phyloP scores from a whole-genome alignment of 176 grass and related monocot genomes.

The Phyllostachys edulis region DNA sequence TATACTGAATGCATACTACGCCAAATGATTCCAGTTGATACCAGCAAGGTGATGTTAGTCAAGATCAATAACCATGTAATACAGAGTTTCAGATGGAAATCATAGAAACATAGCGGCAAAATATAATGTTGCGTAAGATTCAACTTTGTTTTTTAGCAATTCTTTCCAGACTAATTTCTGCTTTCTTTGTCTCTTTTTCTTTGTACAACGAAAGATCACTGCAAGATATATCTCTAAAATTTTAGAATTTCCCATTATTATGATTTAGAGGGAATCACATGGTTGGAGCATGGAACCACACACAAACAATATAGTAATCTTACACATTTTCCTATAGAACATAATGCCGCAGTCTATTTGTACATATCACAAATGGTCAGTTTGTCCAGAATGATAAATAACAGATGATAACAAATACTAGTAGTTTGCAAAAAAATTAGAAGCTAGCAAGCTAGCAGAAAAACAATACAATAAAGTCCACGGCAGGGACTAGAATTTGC shows the following conservation, averaged over 20 bases:
- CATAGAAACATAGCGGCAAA: constrained; percentile 5
- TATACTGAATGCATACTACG: constrained; percentile 37
- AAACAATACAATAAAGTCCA: constrained; percentile 3
- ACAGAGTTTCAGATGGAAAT: constrained; percentile 23
- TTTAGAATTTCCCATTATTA: not conserved
- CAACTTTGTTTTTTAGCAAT: not conserved
- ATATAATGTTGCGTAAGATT: constrained; percentile 1
- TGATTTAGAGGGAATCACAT: constrained; percentile 3
- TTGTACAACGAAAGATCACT: constrained; percentile 12
- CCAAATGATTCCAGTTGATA: constrained; percentile 21
- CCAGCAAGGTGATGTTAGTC: not conserved
- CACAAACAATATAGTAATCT: not conserved
- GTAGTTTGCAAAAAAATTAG: not conserved
- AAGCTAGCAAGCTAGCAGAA: constrained; percentile 15
- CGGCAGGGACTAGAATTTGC: not conserved
- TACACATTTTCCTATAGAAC: not conserved
- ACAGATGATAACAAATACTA: not conserved
- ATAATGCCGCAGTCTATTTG: not conserved
- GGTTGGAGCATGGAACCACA: not conserved
- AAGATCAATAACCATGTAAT: constrained; percentile 7
- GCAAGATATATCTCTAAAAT: not conserved
- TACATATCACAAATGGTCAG: not conserved
- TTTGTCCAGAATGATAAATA: not conserved
- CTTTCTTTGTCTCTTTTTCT: constrained; percentile 17
- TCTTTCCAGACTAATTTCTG: not conserved